Base-by-base conservation (phyloP, 106 monocot species). In the Triglochin maritima region DNA sequence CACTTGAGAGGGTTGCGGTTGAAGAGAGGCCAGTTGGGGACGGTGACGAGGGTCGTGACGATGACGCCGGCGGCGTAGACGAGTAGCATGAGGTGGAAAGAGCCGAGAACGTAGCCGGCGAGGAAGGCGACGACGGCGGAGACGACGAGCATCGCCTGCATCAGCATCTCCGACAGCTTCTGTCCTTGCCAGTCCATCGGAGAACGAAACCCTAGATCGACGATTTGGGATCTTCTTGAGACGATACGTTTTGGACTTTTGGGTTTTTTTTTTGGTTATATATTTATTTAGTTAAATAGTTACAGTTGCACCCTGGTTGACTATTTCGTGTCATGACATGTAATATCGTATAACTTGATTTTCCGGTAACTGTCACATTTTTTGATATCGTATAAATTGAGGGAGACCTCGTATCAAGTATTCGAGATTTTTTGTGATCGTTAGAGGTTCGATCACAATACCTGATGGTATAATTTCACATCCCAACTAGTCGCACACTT, bases 181-280 rank as follows among this genome's bases (percentile, higher is more conserved):
- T 95, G 95, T 9, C 90, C 95, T 66, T 90, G 90, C 95, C 95
- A 95, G 85, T 95, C 95, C 95, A 90, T 95, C 85, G 7, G 29
- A 6, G 54, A 42, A 29, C 11, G 44, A 29, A 52, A 11, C 52
- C 52, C 52, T 52, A 52, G 52, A 52, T 52, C 52, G 52, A 11
- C 11, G 52, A 52, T 52, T 52, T 0, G 13, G 59, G 59, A 59
- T 59, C 59, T 9, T 9, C 10, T 59, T 15, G 10, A 2, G 59
- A 11, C 11, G 52, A 52, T 6, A 52, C 9, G 52, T 8, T 8
- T 6, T 6, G 52, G 52, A 52, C 29, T 29, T 29, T 29, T n/a
- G n/a, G n/a, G n/a, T n/a, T n/a, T n/a, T n/a, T n/a, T n/a, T n/a
- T n/a, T n/a, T n/a, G n/a, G n/a, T n/a, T n/a, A n/a, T n/a, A n/a